Evolutionary conservation across 192 early-diverging fungal species (phyloP).

Genomic region (Chytriomyces sp.): DNA sequence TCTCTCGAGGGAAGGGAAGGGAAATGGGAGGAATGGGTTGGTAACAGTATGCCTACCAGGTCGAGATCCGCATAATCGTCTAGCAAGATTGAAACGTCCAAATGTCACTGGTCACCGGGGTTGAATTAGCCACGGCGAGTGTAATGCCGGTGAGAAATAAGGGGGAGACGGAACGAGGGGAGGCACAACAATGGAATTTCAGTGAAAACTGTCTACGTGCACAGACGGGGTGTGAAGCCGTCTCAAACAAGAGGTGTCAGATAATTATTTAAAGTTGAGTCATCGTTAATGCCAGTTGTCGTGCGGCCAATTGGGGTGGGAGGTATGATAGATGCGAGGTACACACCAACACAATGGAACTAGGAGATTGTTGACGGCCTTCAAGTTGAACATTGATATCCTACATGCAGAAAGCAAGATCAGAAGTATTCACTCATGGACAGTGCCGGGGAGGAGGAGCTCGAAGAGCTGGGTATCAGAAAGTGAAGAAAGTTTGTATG

Average conservation of each 20-base stretch:
- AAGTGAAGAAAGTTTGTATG: constrained; percentile 21
- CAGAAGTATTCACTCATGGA: neutral
- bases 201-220: constrained; percentile 20
- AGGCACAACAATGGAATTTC: neutral
- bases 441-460: neutral
- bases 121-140: neutral
- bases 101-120: neutral
- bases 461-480: neutral
- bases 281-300: neutral
- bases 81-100: neutral
- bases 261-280: neutral
- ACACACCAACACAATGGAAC: too few species aligned
- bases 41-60: too few species aligned
- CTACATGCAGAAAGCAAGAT: too few species aligned
- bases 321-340: too few species aligned
- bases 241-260: constrained; percentile 2
- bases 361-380: too few species aligned
- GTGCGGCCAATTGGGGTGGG: too few species aligned
- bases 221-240: constrained; percentile 14
- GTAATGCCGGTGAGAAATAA: neutral
- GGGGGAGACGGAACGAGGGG: neutral
- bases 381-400: too few species aligned
- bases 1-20: neutral
- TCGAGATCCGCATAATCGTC: neutral
- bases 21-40: too few species aligned